Evolutionary conservation across 352 stramenopile genomes (phyloP), one percentile per base, ranked within the genome.

Genomic region (Saprolegnia diclina): DNA sequence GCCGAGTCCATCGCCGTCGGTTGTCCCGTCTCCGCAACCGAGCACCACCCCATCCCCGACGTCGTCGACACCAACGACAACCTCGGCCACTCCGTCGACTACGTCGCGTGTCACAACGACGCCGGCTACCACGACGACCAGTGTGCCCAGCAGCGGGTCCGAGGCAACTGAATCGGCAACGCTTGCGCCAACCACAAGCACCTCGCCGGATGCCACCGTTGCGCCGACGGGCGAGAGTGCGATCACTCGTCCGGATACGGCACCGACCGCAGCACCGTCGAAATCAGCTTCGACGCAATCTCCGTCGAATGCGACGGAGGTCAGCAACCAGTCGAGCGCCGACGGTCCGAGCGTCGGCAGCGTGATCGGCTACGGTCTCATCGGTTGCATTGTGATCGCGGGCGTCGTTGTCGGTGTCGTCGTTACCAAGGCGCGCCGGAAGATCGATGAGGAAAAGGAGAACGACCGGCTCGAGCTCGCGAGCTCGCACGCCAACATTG

Each of bases 381-480:
- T 35, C 1, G 52, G 52, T 9, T 16, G 13, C 52, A 4, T 16
- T 9, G 3, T 59, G 3, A n/a, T 59, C 24, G 52, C 52, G 4
- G 52, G 24, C 19, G 52, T 59, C 35, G 52, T 59, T 7, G 4
- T 59, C 9, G 52, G 3, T 9, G 52, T 59, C 24, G 52, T 59
- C 13, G 52, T 59, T 7, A 59, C 9, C 3, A 59, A 40, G 35
- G 52, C 52, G 4, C 52, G 52, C 3, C 52, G 35, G 3, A 59
- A 59, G 52, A 59, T 69, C n/a, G 45, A n/a, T 9, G 63, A 57
- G 21, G 63, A 69, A 7, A 61, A 69, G 46, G 63, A 69, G 4
- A 22, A 48, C 53, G 63, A 61, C 50, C 42, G 54, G 32, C 19
- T 61, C 16, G 59, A 40, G 7, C n/a, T 67, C n/a, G n/a, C n/a